A percentile compares a stretch with the other conserved stretches of the same genome.
Evolutionary conservation across 1,284 basidiomycete species (phyloP).

Genomic region (Coriolopsis trogii): DNA sequence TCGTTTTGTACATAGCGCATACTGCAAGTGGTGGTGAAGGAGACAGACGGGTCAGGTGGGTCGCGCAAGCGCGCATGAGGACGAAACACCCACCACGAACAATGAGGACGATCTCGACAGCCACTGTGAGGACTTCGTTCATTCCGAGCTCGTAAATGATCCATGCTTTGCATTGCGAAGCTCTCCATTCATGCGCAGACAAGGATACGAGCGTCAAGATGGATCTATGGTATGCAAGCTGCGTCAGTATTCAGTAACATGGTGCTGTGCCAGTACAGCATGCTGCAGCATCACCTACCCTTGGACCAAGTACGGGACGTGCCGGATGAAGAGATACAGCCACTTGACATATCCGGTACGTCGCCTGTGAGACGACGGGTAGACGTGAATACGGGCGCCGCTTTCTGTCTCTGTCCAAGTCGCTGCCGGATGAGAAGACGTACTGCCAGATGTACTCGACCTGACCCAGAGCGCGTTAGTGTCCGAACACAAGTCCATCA

Average conservation of each 20-base stretch:
- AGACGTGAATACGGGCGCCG: too few species aligned
- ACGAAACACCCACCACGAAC: constrained; percentile 13
- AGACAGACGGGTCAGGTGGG: not conserved
- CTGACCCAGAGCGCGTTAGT: not conserved
- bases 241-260: too few species aligned
- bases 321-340: constrained; percentile 17
- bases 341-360: constrained; percentile 12
- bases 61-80: not conserved
- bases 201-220: constrained; percentile 1
- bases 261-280: too few species aligned
- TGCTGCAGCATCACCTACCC: not conserved
- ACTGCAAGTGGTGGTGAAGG: constrained; percentile 9
- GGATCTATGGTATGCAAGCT: not conserved
- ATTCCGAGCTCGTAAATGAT: constrained; percentile 13
- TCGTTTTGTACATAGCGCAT: constrained; percentile 23
- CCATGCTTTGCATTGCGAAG: constrained; percentile 13
- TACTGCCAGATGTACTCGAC: constrained; percentile 23
- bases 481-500: too few species aligned
- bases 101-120: constrained; percentile 20
- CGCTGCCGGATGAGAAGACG: too few species aligned
- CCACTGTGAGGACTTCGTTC: constrained; percentile 14
- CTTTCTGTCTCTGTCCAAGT: too few species aligned
- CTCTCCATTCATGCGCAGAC: constrained; percentile 1
- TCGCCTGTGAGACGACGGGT: too few species aligned
- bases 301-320: constrained; percentile 14